Percentiles rank a stretch among this genome's conserved stretches.
phyloP scores from a whole-genome alignment of 1,139 yeast species.

The Lodderomyces margitis region DNA sequence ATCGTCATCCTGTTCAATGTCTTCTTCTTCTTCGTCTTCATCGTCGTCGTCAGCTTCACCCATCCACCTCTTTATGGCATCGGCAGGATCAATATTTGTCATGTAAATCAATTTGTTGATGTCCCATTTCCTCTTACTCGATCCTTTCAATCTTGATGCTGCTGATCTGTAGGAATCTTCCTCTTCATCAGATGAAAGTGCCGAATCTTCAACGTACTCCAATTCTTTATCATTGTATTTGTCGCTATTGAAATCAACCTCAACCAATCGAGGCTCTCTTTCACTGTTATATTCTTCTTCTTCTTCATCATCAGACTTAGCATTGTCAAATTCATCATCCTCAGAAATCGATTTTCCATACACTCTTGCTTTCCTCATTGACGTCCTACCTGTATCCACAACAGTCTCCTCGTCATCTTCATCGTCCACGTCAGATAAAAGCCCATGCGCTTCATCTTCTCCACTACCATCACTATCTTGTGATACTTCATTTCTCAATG shows the following conservation, averaged over 20 bases:
- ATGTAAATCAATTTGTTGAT: constrained; percentile 77
- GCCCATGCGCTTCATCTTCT: constrained; percentile 16
- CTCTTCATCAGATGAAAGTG: constrained; percentile 40
- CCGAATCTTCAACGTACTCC: constrained; percentile 48
- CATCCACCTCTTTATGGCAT: constrained; percentile 76
- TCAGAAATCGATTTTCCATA: constrained; percentile 53
- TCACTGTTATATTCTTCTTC: constrained; percentile 34
- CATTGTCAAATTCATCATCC: constrained; percentile 49
- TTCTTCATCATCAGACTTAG: constrained; percentile 32
- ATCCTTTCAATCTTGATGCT: constrained; percentile 48
- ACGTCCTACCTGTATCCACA: constrained; percentile 53
- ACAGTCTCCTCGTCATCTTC: constrained; percentile 17
- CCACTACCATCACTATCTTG: constrained; percentile 33
- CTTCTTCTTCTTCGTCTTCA: constrained; percentile 51
- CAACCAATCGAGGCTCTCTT: constrained; percentile 39
- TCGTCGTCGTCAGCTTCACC: constrained; percentile 45
- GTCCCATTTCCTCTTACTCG: constrained; percentile 60
- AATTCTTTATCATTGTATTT: constrained; percentile 47
- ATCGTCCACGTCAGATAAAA: constrained; percentile 2
- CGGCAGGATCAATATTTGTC: constrained; percentile 71
- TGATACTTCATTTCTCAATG: constrained; percentile 40
- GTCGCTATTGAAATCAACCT: constrained; percentile 47
- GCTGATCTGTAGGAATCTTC: constrained; percentile 38
- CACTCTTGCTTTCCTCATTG: constrained; percentile 58
- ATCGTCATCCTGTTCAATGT: constrained; percentile 49